Evolutionary conservation across 2,329 filamentous ascomycete species (phyloP).

Genomic region (Fusarium foetens): DNA sequence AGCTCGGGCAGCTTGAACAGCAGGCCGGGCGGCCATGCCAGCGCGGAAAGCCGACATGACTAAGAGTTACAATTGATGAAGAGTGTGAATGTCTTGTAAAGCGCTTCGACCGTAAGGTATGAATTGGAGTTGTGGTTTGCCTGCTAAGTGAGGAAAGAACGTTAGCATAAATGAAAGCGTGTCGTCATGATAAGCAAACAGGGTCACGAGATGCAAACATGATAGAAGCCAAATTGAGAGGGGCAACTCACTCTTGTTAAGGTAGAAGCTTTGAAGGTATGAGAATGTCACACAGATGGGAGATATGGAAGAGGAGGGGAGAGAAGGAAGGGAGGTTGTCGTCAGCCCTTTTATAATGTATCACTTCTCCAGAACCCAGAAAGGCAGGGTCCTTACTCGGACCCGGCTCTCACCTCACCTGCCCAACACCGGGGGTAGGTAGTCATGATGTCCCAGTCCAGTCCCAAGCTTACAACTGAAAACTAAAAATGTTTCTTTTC

Average conservation of each 20-base stretch:
- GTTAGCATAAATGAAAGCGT: conserved; percentile 2
- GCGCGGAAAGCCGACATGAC: conserved; percentile 47
- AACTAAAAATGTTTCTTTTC: conserved; percentile 26
- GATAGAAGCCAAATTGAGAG: background rate
- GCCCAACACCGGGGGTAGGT: background rate
- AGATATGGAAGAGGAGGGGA: background rate
- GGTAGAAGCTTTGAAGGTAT: background rate
- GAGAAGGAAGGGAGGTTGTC: background rate
- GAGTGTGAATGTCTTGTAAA: background rate
- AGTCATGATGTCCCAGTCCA: conserved; percentile 32
- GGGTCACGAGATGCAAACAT: conserved; percentile 2
- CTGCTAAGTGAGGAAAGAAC: background rate
- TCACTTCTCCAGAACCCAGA: conserved; percentile 3
- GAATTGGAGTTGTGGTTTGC: background rate
- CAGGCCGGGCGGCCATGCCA: conserved; percentile 41
- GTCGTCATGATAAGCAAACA: conserved; percentile 28
- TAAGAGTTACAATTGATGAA: conserved; percentile 10
- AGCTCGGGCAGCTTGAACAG: conserved; percentile 26
- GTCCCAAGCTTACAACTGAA: conserved; percentile 2
- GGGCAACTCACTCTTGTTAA: conserved; percentile 23
- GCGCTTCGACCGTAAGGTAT: background rate
- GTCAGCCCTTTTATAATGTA: conserved; percentile 27
- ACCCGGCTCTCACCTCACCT: conserved; percentile 12
- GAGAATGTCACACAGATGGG: background rate
- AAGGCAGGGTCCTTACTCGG: conserved; percentile 10